phyloP scores from a whole-genome alignment of 2,329 filamentous ascomycete species.

The Cephalotrichum gorgonifer region DNA sequence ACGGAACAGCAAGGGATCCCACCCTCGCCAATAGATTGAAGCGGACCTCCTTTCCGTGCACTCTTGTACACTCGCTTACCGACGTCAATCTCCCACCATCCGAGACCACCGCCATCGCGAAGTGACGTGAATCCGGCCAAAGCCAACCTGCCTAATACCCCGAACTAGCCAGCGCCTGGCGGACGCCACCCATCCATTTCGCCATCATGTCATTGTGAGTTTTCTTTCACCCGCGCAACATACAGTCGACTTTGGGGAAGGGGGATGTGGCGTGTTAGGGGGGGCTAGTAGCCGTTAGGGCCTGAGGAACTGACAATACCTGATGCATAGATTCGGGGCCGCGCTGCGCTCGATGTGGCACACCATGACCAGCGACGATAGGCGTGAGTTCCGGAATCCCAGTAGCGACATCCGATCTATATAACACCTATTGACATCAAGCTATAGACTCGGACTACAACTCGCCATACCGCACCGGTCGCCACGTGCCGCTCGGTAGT shows the following conservation, averaged over 20 bases:
- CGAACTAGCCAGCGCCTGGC: background rate
- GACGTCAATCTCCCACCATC: background rate
- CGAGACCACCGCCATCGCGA: background rate
- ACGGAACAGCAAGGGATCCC: background rate
- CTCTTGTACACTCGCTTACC: background rate
- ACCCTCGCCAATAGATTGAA: background rate
- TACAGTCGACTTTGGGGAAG: too few relatives aligned
- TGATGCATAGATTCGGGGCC: conserved; percentile 44
- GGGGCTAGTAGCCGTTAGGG: background rate
- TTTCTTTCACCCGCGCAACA: background rate
- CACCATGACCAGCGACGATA: conserved; percentile 65
- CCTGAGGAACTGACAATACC: background rate
- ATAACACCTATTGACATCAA: background rate
- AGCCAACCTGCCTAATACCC: too few relatives aligned
- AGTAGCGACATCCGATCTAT: background rate
- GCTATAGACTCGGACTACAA: conserved; percentile 76
- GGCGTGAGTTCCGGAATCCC: conserved; percentile 38
- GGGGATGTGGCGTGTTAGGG: too few relatives aligned
- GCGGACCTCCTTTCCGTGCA: background rate
- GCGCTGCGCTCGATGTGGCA: conserved; percentile 93
- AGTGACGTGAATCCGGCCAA: background rate
- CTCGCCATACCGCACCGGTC: conserved; percentile 83
- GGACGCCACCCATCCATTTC: background rate
- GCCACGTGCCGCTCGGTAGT: conserved; percentile 83
- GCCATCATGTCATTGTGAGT: background rate